phyloP scores from a whole-genome alignment of 2,329 filamentous ascomycete genomes.

The Sarocladium strictum region DNA sequence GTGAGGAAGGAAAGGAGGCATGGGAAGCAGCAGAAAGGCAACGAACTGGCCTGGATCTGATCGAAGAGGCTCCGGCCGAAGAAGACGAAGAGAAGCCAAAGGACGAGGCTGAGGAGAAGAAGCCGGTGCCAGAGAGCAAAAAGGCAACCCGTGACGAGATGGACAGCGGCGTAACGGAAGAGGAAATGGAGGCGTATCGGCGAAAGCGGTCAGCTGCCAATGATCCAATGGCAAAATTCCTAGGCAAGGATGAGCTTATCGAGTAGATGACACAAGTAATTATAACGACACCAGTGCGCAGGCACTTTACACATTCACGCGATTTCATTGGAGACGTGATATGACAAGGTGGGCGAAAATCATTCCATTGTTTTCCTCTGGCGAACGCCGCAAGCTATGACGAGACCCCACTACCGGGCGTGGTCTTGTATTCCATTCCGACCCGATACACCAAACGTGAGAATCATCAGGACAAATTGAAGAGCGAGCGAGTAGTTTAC shows the following conservation, averaged over 20 bases:
- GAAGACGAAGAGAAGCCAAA: slow-evolving; percentile 23
- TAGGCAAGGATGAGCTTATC: slow-evolving; percentile 66
- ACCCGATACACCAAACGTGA: slow-evolving; percentile 20
- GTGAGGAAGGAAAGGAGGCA: slow-evolving; percentile 76
- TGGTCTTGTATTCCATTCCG: slow-evolving; percentile 27
- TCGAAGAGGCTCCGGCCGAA: slow-evolving; percentile 22
- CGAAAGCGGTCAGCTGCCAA: slow-evolving; percentile 66
- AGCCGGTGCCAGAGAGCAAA: slow-evolving; percentile 35
- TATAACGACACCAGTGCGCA: not conserved
- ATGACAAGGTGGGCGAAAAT: slow-evolving; percentile 22
- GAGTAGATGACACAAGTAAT: not conserved
- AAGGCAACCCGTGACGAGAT: slow-evolving; percentile 77
- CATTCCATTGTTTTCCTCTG: slow-evolving; percentile 41
- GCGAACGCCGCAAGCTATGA: slow-evolving; percentile 48
- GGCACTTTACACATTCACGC: not conserved
- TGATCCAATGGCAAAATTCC: slow-evolving; percentile 80
- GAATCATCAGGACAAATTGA: slow-evolving; percentile 22
- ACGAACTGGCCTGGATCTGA: slow-evolving; percentile 39
- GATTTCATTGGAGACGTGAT: not conserved
- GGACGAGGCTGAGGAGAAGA: slow-evolving; percentile 18
- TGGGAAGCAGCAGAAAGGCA: slow-evolving; percentile 69
- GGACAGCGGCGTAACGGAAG: slow-evolving; percentile 70
- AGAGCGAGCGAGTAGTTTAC: slow-evolving; percentile 38
- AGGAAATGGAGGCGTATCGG: slow-evolving; percentile 81
- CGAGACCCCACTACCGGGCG: slow-evolving; percentile 33